Evolutionary conservation across 495 filamentous ascomycete genomes (phyloP).

Genomic region (Hypoxylon intermedium): DNA sequence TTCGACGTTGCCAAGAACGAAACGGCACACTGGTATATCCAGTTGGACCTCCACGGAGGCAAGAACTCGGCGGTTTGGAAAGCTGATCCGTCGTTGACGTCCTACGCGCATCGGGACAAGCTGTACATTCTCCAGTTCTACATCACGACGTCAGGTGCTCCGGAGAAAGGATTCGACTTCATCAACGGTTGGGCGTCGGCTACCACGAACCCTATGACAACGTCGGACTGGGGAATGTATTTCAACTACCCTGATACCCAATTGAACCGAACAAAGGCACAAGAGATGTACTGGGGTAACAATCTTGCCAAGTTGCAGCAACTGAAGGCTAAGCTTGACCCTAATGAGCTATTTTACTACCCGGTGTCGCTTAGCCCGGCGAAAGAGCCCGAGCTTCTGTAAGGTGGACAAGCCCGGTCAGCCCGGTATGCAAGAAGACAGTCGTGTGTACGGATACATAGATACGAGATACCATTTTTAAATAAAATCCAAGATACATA

Average conservation of each 20-base stretch:
- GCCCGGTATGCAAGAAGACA: neutral
- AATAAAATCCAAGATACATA: neutral
- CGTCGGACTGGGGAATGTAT: slow-evolving; percentile 53
- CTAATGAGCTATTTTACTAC: slow-evolving; percentile 67
- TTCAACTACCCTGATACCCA: slow-evolving; percentile 55
- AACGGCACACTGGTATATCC: slow-evolving; percentile 53
- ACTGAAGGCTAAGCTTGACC: slow-evolving; percentile 64
- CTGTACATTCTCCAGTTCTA: slow-evolving; percentile 54
- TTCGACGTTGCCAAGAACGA: slow-evolving; percentile 45
- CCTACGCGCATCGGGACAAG: slow-evolving; percentile 53
- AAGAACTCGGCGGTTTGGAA: slow-evolving; percentile 52
- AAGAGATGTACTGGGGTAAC: slow-evolving; percentile 58
- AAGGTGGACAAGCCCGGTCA: neutral
- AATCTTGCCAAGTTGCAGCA: slow-evolving; percentile 59
- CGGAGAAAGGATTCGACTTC: slow-evolving; percentile 46
- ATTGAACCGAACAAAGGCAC: slow-evolving; percentile 47
- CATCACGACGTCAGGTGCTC: slow-evolving; percentile 42
- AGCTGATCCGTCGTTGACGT: slow-evolving; percentile 36
- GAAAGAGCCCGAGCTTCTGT: slow-evolving; percentile 10
- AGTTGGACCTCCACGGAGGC: slow-evolving; percentile 54
- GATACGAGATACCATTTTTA: slow-evolving; percentile 19
- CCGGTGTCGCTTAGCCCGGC: slow-evolving; percentile 62
- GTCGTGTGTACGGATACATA: slow-evolving; percentile 25
- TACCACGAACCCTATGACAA: slow-evolving; percentile 40
- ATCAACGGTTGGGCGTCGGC: slow-evolving; percentile 50